A percentile compares a stretch with the other conserved stretches of the same genome.
phyloP scores from a whole-genome alignment of 2,329 filamentous ascomycete genomes.

The Amauroascus niger region DNA sequence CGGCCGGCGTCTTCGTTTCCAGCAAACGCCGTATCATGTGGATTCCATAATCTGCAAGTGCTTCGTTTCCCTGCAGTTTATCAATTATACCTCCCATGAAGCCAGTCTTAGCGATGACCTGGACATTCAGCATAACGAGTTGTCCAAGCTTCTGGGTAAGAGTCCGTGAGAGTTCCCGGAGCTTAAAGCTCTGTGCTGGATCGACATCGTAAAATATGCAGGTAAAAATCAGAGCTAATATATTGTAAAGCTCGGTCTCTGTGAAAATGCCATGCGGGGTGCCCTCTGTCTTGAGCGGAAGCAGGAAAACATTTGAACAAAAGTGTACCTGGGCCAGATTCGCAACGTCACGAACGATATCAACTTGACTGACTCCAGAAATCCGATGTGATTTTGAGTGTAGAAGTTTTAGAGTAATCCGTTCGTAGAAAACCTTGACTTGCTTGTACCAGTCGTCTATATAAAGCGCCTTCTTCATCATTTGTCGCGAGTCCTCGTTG shows the following conservation, averaged over 20 bases:
- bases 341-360: conserved; percentile 21
- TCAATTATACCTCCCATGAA: conserved; percentile 28
- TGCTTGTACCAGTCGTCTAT: conserved; percentile 15
- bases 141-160: conserved; percentile 30
- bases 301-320: conserved; percentile 21
- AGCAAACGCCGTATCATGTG: conserved; percentile 48
- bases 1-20: conserved; percentile 37
- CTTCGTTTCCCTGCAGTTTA: conserved; percentile 23
- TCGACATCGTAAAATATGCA: conserved; percentile 43
- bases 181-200: conserved; percentile 39
- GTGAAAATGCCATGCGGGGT: conserved; percentile 33
- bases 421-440: conserved; percentile 18
- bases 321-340: conserved; percentile 22
- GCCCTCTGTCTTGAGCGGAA: conserved; percentile 22
- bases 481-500: conserved; percentile 17
- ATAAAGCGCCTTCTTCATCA: conserved; percentile 19
- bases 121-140: conserved; percentile 34
- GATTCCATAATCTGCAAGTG: conserved; percentile 44
- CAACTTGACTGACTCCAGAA: conserved; percentile 28
- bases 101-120: conserved; percentile 27
- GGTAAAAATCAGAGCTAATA: conserved; percentile 40
- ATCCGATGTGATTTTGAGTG: conserved; percentile 37
- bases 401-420: conserved; percentile 16
- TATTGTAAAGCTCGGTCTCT: conserved; percentile 45
- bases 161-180: conserved; percentile 37